phyloP scores from a whole-genome alignment of 2,329 filamentous ascomycete species.

The Cucurbitaria berberidis region DNA sequence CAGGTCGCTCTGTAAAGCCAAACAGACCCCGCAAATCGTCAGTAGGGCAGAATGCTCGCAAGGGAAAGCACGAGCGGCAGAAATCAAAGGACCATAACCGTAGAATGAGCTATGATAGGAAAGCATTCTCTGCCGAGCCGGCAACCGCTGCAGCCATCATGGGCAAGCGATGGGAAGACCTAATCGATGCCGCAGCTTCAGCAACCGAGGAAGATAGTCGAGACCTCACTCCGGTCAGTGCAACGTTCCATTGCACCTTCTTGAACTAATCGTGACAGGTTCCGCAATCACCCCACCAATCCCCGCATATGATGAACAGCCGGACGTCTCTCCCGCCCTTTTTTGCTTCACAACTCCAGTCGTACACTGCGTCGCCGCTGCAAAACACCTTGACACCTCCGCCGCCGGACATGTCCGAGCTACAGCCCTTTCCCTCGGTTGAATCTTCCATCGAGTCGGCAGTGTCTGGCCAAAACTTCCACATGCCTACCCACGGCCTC shows the following conservation, averaged over 20 bases:
- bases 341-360: slow-evolving; percentile 60
- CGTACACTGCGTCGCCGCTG: slow-evolving; percentile 87
- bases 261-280: slow-evolving; percentile 45
- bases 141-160: slow-evolving; percentile 72
- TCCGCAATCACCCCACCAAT: slow-evolving; percentile 58
- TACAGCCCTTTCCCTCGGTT: slow-evolving; percentile 84
- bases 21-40: slow-evolving; percentile 84
- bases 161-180: slow-evolving; percentile 93
- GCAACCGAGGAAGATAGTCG: slow-evolving; percentile 89
- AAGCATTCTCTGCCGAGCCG: slow-evolving; percentile 86
- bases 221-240: slow-evolving; percentile 83
- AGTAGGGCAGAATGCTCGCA: slow-evolving; percentile 77
- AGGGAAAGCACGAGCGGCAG: slow-evolving; percentile 79
- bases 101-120: slow-evolving; percentile 75
- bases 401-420: slow-evolving; percentile 52
- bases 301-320: slow-evolving; percentile 57
- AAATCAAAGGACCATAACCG: slow-evolving; percentile 77
- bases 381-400: slow-evolving; percentile 91
- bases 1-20: slow-evolving; percentile 74
- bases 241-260: slow-evolving; percentile 8
- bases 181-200: slow-evolving; percentile 92
- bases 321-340: slow-evolving; percentile 67
- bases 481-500: slow-evolving; percentile 59
- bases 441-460: slow-evolving; percentile 75
- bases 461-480: slow-evolving; percentile 73